A percentile compares a stretch with the other conserved stretches of the same genome.
phyloP scores from a whole-genome alignment of 768 basidiomycete genomes.

The Trametes maxima region DNA sequence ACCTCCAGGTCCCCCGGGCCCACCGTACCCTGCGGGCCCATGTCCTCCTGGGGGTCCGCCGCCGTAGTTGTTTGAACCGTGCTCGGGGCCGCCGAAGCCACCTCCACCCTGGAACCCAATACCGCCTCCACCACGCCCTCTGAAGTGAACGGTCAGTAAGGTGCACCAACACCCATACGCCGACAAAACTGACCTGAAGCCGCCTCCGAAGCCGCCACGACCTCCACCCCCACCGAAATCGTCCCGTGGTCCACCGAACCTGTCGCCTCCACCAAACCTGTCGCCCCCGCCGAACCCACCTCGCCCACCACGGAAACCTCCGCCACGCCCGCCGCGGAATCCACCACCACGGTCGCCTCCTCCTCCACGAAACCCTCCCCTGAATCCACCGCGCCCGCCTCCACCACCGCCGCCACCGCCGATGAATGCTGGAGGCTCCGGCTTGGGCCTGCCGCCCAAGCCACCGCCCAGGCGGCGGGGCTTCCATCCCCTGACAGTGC shows the following conservation, averaged over 20 bases:
- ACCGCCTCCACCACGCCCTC: constrained; percentile 71
- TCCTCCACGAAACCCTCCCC: constrained; percentile 37
- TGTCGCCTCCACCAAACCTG: constrained; percentile 31
- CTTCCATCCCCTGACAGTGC: constrained; percentile 98
- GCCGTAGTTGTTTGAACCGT: constrained; percentile 33
- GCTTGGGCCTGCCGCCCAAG: constrained; percentile 96
- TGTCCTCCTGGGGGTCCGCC: constrained; percentile 44
- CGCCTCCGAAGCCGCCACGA: constrained; percentile 40
- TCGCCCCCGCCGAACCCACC: constrained; percentile 36
- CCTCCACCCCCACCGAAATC: constrained; percentile 41
- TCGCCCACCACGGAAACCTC: constrained; percentile 41
- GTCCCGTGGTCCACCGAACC: constrained; percentile 35
- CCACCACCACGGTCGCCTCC: constrained; percentile 42
- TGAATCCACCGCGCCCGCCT: constrained; percentile 36
- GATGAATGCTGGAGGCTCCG: constrained; percentile 42
- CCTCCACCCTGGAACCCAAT: constrained; percentile 70
- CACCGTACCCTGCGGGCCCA: constrained; percentile 36
- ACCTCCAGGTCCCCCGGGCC: constrained; percentile 32
- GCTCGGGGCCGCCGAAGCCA: constrained; percentile 50
- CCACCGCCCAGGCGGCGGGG: constrained; percentile 96
- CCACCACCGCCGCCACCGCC: constrained; percentile 37
- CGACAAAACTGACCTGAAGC: constrained; percentile 16
- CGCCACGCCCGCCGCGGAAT: constrained; percentile 34
- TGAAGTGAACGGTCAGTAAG: constrained; percentile 24
- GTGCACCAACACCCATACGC: not conserved